Evolutionary conservation across 208 protist species (phyloP).

Genomic region (Eutreptiella sp.): DNA sequence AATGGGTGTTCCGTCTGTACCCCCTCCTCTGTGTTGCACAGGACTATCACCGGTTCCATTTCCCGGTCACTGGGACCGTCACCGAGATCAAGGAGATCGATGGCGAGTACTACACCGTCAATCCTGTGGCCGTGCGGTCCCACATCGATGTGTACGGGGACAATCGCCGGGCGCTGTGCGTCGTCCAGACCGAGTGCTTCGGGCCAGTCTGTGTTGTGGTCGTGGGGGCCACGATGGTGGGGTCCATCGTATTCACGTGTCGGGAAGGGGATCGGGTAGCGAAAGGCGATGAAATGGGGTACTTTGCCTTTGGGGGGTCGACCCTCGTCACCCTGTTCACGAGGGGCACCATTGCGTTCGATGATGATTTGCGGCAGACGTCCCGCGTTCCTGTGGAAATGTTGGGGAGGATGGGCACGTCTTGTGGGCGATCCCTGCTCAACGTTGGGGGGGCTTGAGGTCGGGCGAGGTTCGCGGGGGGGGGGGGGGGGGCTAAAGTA

Average conservation of each 20-base stretch:
- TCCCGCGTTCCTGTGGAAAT: background rate
- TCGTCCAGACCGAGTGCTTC: background rate
- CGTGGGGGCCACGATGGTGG: constrained; percentile 25
- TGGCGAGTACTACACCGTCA: constrained; percentile 27
- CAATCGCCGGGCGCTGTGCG: constrained; percentile 20
- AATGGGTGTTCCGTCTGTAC: no score
- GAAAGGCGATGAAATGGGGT: constrained; percentile 19
- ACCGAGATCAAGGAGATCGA: constrained; percentile 10
- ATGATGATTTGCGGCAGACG: constrained; percentile 4
- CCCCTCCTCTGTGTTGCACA: constrained; percentile 14
- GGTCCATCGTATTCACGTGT: background rate
- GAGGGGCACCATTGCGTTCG: constrained; percentile 10
- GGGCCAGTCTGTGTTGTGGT: constrained; percentile 16
- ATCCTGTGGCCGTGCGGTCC: constrained; percentile 22
- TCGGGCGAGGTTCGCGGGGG: no score
- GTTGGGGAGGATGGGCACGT: no score
- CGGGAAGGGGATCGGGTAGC: background rate
- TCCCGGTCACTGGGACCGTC: background rate
- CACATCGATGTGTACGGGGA: constrained; percentile 27
- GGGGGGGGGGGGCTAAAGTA: no score
- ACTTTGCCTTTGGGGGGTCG: constrained; percentile 29
- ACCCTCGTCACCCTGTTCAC: constrained; percentile 19
- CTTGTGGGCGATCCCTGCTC: no score
- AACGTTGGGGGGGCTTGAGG: no score
- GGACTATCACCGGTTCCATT: constrained; percentile 29